These are phyloP conservation scores for Aspergillus carbonarius DNA, from an alignment of 2,329 filamentous ascomycete species.

Conservation along the genomic window DNA sequence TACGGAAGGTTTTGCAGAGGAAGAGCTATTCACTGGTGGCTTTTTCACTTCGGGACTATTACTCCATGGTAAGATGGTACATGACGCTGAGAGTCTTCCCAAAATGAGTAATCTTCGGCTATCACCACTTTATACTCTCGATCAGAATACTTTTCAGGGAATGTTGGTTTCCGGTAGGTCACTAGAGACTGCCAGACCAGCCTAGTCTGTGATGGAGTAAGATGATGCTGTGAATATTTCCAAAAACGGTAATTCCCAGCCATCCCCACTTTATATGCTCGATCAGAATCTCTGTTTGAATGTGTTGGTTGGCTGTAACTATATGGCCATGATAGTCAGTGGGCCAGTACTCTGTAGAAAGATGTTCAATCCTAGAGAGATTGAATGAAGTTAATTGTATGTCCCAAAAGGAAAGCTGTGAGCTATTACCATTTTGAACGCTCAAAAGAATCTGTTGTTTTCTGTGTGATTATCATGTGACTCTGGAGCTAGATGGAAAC, in stretches of 20 bases:
- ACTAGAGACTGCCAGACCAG: background rate
- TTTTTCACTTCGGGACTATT: background rate
- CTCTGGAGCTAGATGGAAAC: no score
- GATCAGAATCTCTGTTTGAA: background rate
- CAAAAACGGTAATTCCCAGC: background rate
- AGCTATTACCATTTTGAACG: background rate
- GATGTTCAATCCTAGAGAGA: background rate
- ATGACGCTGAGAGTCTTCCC: background rate
- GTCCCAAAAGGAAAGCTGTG: background rate
- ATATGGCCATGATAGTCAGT: no score
- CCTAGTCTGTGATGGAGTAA: no score
- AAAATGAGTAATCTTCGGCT: background rate
- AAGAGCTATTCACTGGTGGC: no score
- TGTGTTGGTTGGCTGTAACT: background rate
- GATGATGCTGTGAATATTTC: background rate
- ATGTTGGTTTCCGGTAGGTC: background rate
- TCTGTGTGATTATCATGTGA: background rate
- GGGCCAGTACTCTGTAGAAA: no score
- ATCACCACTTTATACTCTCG: background rate
- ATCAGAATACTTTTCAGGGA: background rate
- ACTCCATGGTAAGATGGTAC: background rate
- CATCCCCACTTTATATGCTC: background rate
- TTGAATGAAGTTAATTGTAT: background rate
- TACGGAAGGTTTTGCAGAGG: no score
- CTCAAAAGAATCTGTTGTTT: background rate